phyloP scores from a whole-genome alignment of 179 eudicot species.

The Patellifolia procumbens region DNA sequence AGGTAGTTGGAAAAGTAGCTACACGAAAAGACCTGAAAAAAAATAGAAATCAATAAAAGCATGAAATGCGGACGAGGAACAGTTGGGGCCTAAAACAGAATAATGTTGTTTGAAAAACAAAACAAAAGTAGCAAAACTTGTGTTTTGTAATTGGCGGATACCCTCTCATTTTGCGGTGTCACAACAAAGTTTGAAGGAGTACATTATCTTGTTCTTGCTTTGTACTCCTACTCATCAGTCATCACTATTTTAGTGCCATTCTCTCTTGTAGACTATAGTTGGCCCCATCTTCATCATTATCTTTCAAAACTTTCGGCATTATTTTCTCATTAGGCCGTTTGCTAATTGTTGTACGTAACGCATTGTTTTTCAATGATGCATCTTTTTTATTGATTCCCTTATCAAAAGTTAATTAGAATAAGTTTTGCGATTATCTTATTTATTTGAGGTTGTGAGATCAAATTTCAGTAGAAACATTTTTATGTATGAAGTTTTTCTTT shows the following conservation, averaged over 20 bases:
- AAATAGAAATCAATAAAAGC: not conserved
- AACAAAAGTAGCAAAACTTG: not conserved
- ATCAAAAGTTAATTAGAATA: too few species aligned
- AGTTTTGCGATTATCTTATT: too few species aligned
- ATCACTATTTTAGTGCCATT: too few species aligned
- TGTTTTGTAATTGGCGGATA: not conserved
- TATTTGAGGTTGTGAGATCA: too few species aligned
- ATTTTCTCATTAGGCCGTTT: not conserved
- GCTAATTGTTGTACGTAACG: too few species aligned
- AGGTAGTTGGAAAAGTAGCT: too few species aligned
- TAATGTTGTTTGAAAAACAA: not conserved
- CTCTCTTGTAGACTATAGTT: too few species aligned
- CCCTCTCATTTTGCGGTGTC: not conserved
- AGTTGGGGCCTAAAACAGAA: not conserved
- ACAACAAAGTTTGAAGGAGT: slow-evolving; percentile 11
- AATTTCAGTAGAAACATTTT: too few species aligned
- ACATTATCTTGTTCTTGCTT: slow-evolving; percentile 20
- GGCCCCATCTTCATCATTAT: slow-evolving; percentile 10
- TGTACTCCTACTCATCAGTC: too few species aligned
- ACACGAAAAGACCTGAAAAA: not conserved
- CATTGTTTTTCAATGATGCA: not conserved
- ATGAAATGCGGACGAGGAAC: not conserved
- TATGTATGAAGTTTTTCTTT: too few species aligned
- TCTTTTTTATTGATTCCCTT: not conserved
- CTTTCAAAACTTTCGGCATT: slow-evolving; percentile 10